Conservation (phyloP, 192 early-diverging fungal genomes). For the Podila minutissima region DNA sequence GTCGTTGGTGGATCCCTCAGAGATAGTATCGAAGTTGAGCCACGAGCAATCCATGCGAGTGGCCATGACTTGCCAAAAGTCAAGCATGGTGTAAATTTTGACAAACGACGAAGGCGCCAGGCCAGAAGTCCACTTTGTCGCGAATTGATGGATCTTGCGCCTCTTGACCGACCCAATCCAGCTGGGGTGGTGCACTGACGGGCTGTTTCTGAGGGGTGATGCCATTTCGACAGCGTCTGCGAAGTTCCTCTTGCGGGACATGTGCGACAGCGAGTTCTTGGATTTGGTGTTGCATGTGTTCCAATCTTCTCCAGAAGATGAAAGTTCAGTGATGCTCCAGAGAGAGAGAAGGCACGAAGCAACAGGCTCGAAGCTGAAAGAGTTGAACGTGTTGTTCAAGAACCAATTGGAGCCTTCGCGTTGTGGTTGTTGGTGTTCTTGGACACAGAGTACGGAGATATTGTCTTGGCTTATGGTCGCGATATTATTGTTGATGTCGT, state of each 20-base stretch:
- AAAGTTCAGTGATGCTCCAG: neutral
- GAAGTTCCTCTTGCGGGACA: conserved; percentile 30
- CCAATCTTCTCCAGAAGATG: neutral
- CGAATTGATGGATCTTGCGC: conserved; percentile 47
- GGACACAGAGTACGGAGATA: too few species aligned
- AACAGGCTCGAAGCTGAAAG: conserved; percentile 3
- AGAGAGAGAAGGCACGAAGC: neutral
- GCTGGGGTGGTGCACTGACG: conserved; percentile 10
- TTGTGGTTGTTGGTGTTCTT: neutral
- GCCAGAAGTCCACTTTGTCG: conserved; percentile 29
- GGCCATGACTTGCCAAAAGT: conserved; percentile 49
- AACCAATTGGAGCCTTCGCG: neutral
- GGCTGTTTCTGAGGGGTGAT: conserved; percentile 31
- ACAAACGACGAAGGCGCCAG: conserved; percentile 1
- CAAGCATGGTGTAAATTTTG: conserved; percentile 16
- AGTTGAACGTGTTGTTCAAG: neutral
- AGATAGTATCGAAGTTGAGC: conserved; percentile 4
- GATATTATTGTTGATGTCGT: neutral
- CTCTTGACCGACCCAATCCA: conserved; percentile 46
- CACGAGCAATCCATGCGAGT: conserved; percentile 30
- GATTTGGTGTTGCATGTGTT: neutral
- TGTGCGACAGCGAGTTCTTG: neutral
- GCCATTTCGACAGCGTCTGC: conserved; percentile 40
- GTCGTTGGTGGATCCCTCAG: neutral
- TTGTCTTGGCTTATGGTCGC: neutral